A percentile compares a stretch with the other conserved stretches of the same genome.
Conservation (phyloP, 345 rosid genomes). For the Salix viminalis region DNA sequence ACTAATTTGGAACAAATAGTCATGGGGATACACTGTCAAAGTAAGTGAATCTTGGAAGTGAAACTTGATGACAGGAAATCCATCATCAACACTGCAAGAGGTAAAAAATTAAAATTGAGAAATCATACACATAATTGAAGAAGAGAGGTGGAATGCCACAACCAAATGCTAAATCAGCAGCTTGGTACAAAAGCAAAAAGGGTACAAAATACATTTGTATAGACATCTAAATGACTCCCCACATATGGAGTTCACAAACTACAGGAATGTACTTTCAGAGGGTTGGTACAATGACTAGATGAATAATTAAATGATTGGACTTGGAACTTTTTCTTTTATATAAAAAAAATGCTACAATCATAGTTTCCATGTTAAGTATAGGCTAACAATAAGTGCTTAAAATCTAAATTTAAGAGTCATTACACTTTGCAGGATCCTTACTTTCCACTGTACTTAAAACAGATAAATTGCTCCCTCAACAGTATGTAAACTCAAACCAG, state of each 20-base stretch:
- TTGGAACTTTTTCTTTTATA: neutral
- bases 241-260: neutral
- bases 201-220: neutral
- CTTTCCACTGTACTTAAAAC: constrained; percentile 54
- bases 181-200: neutral
- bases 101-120: constrained; percentile 3
- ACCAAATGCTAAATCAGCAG: neutral
- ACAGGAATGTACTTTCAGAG: neutral
- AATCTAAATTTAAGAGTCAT: neutral
- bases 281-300: neutral
- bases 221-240: neutral
- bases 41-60: constrained; percentile 56
- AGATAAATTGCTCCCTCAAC: constrained; percentile 59
- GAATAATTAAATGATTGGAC: neutral
- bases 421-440: constrained; percentile 35
- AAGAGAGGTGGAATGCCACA: neutral
- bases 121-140: neutral
- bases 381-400: neutral
- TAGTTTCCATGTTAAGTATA: neutral
- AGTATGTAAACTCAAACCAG: constrained; percentile 46
- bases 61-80: constrained; percentile 65
- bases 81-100: constrained; percentile 56
- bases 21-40: constrained; percentile 57
- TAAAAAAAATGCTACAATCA: neutral
- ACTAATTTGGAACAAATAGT: constrained; percentile 55